Percentiles rank a stretch among this genome's conserved stretches.
Conservation (phyloP, 768 basidiomycete genomes). For the Lactifluus hygrophoroides region DNA sequence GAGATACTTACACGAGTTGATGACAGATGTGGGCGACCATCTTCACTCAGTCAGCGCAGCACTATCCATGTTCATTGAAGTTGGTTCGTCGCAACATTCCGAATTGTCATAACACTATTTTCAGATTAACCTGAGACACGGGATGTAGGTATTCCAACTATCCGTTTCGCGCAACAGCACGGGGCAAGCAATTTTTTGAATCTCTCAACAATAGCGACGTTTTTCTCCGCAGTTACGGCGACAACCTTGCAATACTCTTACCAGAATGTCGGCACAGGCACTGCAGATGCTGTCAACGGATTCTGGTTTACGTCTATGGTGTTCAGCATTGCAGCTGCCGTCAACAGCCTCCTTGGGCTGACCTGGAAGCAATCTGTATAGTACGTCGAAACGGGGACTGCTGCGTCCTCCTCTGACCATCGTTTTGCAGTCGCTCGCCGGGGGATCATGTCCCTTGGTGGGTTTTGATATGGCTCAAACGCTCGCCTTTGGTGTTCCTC, state of each 20-base stretch:
- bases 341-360: constrained; percentile 63
- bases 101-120: constrained; percentile 1
- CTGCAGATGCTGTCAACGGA: constrained; percentile 51
- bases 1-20: constrained; percentile 63
- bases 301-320: constrained; percentile 74
- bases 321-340: constrained; percentile 75
- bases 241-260: constrained; percentile 68
- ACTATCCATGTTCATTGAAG: constrained; percentile 64
- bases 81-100: constrained; percentile 41
- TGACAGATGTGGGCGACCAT: constrained; percentile 66
- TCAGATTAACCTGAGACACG: not conserved
- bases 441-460: constrained; percentile 74
- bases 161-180: constrained; percentile 68
- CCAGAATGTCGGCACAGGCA: constrained; percentile 31
- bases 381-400: constrained; percentile 34
- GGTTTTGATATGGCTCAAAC: constrained; percentile 82
- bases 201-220: constrained; percentile 68
- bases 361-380: constrained; percentile 83
- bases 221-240: constrained; percentile 69
- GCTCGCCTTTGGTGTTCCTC: constrained; percentile 74
- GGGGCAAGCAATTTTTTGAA: constrained; percentile 64
- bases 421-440: constrained; percentile 51
- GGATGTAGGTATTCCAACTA: constrained; percentile 56
- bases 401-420: not conserved
- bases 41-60: constrained; percentile 58